Evolutionary conservation across 2,329 filamentous ascomycete genomes (phyloP), one percentile per base, ranked within the genome.

Genomic region (Thielaviopsis populi): DNA sequence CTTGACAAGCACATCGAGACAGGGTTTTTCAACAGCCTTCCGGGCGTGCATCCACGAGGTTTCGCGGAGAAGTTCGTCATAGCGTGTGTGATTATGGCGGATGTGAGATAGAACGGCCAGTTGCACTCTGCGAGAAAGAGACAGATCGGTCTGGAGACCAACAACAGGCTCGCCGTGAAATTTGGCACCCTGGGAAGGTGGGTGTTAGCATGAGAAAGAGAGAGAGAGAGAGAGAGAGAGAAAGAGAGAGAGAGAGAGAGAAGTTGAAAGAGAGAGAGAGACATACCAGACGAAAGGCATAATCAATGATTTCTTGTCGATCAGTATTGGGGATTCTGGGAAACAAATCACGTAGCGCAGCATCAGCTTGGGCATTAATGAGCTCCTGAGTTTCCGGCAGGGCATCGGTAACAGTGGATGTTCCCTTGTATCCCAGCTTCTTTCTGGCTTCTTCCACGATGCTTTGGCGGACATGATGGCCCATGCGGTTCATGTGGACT

Each of bases 101-200:
- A 87, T 86, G 69, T 86, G 83, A 64, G 84, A 83, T 68, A 86
- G 76, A 10, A 84, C 83, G 43, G 84, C 84, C 59, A 86, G 77
- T 70, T 86, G 83, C 58, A 85, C 83, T 66, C 84, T 78, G 24
- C 83, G 80, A 48, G 82, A 81, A 53, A 87, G 74, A 10, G 82
- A 75, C 58, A 86, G 74, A 59, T 81, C 75, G 42, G 73, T 70
- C 30, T 80, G 81, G 66, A 84, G 75, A 46, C 83, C 83, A 67
- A 86, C 83, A 64, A 79, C 79, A 42, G 76, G 76, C 64, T 81
- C 78, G 67, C 78, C 79, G 67, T 80, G 79, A 67, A 78, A 79
- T 54, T 72, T 75, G 50, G 74, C 73, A 63, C 80, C 78, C 81
- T 83, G 42, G 8, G 2, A 59, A 41, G 46, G 2, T 19, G 41